Evolutionary conservation across 257 asterid species (phyloP), one percentile per base, ranked within the genome.

Genomic region (Solanum arcanum): DNA sequence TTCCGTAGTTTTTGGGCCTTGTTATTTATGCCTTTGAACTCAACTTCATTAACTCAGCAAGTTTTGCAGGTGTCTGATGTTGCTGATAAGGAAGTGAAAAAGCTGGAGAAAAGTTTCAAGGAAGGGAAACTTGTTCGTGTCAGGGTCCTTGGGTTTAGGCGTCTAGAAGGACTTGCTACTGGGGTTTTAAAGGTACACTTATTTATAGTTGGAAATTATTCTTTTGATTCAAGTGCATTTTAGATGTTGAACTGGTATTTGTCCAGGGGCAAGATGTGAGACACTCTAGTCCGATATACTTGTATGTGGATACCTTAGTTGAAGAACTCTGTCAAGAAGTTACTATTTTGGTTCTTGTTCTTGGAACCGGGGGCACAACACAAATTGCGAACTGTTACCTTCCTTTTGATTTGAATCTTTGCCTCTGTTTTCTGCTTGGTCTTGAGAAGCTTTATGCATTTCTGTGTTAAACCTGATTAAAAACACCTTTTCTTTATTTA

Each of bases 151-250:
- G 99, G 98, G 70, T 95, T 93, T 90, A 95, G 98, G 92, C 94
- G 90, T 89, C 90, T 96, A 93, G 99, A 97, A 91, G 99, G 99
- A 69, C 94, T 97, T 89, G 99, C 99, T 64, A 94, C 94, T 88
- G 98, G 96, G 62, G 87, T 87, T 91, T 89, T 95, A 88, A 97
- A 95, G 99, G 99, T 97, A 64, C 73, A 76, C 37, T 35, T 78
- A 56, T 80, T 84, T 86, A 64, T 82, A 69, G 20, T 60, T 86
- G 84, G 82, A 29, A 20, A 52, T 47, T 73, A 35, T 86, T 41
- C 69, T 78, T 78, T 81, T 49, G 44, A 39, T 29, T 11, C 27
- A 29, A 81, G 69, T 81, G 69, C 49, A 81, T 6, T 49, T 81
- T 81, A 49, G 69, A 47, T 49, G 27, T 49, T 47, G 85, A 49